phyloP scores from a whole-genome alignment of 2,329 filamentous ascomycete genomes.

The Fusarium tjaetaba region DNA sequence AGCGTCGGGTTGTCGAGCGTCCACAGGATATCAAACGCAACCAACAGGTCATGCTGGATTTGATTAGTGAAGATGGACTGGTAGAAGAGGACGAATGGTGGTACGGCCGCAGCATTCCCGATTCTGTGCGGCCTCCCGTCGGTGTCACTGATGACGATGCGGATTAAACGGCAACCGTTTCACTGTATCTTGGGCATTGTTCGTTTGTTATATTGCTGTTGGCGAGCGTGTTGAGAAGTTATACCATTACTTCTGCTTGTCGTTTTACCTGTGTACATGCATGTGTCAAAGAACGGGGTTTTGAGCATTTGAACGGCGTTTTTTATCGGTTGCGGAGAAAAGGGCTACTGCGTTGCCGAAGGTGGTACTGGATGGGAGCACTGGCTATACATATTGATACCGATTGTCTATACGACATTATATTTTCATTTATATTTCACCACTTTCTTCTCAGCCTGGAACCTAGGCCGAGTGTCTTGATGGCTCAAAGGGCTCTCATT shows the following conservation, averaged over 20 bases:
- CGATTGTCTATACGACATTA: constrained; percentile 36
- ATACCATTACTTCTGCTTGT: constrained; percentile 22
- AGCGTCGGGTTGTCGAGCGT: constrained; percentile 66
- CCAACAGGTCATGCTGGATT: constrained; percentile 68
- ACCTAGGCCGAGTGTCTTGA: not conserved
- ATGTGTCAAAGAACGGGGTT: constrained; percentile 39
- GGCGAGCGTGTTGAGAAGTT: constrained; percentile 25
- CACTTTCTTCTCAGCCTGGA: not conserved
- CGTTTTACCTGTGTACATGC: constrained; percentile 30
- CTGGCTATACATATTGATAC: constrained; percentile 37
- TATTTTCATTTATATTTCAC: constrained; percentile 10
- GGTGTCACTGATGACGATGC: constrained; percentile 64
- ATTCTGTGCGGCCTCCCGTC: constrained; percentile 62
- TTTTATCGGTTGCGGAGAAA: constrained; percentile 34
- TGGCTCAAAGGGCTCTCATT: not conserved
- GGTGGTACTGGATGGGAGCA: constrained; percentile 34
- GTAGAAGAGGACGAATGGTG: constrained; percentile 71
- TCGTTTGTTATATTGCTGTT: constrained; percentile 25
- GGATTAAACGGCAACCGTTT: constrained; percentile 41
- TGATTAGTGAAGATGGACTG: constrained; percentile 70
- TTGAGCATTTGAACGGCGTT: constrained; percentile 48
- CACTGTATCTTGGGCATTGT: constrained; percentile 21
- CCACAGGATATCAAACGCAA: constrained; percentile 71
- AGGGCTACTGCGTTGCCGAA: constrained; percentile 28
- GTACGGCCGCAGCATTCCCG: constrained; percentile 64